Evolutionary conservation across 1,284 basidiomycete species (phyloP), one percentile per base, ranked within the genome.

Genomic region (Fomitopsis betulina): DNA sequence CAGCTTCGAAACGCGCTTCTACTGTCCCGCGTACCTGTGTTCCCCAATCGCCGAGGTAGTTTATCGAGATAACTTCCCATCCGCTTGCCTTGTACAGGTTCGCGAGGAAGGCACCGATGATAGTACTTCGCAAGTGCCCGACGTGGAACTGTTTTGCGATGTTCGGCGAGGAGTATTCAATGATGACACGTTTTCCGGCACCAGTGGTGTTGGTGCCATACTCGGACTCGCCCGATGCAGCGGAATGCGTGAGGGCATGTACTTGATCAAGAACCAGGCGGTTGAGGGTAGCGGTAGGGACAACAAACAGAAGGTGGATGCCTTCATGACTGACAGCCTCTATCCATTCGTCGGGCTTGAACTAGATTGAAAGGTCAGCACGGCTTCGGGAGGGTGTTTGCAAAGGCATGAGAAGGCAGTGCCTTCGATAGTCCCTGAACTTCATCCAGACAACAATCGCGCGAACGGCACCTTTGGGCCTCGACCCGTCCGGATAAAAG

Each of bases 91-190:
- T 90, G 79, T 98, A 96, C 56, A 99, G 70, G 75, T 98, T 99
- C 38, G 85, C 80, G 54, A 98, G 76, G 78, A 98, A 98, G 0
- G 94, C 91, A 39, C 97, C 97, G 69, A 99, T 98, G 73, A 99
- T 99, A 23, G 97, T 99, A 63, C 92, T 95, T 56, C 97, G 85
- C 62, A 99, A 77, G 73, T 99, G 96, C 17, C 97, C 97, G 58
- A 98, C 96, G 70, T 99, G 96, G 85, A 99, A 99, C 5, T 92
- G 92, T 73, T 99, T 99, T 39, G 97, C 96, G 69, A 99, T 98
- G 73, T 99, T 99, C 19, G 96, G 96, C 5, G 92, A 94, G 0
- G 94, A 97, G 75, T 96, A 99, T 73, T 99, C 91, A 66, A 93
- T 81, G 63, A 94, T 72, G 62, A 91, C 74, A 57, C 84, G 90